A percentile compares a stretch with the other conserved stretches of the same genome.
Conservation (phyloP, 805 yeast species). For the Pichia ethanolica region DNA sequence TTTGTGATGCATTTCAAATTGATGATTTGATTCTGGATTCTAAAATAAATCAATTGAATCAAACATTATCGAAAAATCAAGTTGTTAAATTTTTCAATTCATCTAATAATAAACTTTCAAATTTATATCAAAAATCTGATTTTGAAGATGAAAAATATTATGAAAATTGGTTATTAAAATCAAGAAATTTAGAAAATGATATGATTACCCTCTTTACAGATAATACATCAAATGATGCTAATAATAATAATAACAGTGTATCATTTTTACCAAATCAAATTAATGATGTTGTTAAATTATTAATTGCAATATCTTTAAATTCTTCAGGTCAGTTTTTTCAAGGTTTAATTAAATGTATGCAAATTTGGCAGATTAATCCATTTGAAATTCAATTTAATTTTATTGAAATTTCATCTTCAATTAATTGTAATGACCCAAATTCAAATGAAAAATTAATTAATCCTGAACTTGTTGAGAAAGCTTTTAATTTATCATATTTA, state of each 20-base stretch:
- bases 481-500: constrained; percentile 20
- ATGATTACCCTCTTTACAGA: constrained; percentile 3
- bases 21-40: background rate
- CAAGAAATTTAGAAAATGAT: constrained; percentile 8
- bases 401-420: constrained; percentile 7
- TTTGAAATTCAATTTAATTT: constrained; percentile 16
- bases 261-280: constrained; percentile 10
- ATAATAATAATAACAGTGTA: background rate
- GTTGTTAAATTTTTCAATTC: background rate
- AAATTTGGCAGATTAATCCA: constrained; percentile 29
- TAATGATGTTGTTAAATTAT: constrained; percentile 2
- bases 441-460: constrained; percentile 12
- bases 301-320: constrained; percentile 14
- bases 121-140: constrained; percentile 8
- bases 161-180: constrained; percentile 12
- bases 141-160: constrained; percentile 11
- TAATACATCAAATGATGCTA: background rate
- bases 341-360: constrained; percentile 22
- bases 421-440: background rate
- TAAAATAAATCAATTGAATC: constrained; percentile 2
- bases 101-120: constrained; percentile 1
- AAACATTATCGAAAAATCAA: constrained; percentile 1
- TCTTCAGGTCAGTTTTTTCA: constrained; percentile 20
- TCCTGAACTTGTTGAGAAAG: constrained; percentile 15
- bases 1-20: constrained; percentile 9